These are phyloP conservation scores for Russula brevipes DNA, from an alignment of 768 basidiomycete genomes.

Conservation along the genomic window DNA sequence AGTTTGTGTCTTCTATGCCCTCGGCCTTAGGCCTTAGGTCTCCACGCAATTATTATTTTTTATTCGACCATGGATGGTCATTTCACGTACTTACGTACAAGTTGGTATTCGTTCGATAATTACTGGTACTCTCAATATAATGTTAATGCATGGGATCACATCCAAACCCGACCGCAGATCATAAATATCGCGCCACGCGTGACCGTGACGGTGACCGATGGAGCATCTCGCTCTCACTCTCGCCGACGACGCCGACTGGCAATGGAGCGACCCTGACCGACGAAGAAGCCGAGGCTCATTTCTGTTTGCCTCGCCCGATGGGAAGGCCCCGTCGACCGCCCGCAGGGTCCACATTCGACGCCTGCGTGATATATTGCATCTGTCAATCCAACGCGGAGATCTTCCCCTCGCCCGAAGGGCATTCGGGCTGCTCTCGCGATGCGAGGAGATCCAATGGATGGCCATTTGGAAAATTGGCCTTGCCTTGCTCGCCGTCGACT, in stretches of 20 bases:
- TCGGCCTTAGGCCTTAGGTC: neutral
- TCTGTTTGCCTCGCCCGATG: slow-evolving; percentile 56
- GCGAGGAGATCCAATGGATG: slow-evolving; percentile 75
- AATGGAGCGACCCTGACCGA: neutral
- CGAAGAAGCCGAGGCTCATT: slow-evolving; percentile 39
- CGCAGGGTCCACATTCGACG: slow-evolving; percentile 71
- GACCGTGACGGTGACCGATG: too few relatives aligned
- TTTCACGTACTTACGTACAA: too few relatives aligned
- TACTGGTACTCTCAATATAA: neutral
- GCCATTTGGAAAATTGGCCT: slow-evolving; percentile 66
- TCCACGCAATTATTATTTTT: neutral
- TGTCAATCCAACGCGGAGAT: slow-evolving; percentile 65
- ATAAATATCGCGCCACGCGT: neutral
- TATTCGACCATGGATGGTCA: too few relatives aligned
- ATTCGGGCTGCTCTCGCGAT: slow-evolving; percentile 70
- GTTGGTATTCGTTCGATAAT: too few relatives aligned
- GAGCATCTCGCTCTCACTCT: too few relatives aligned
- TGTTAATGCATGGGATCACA: neutral
- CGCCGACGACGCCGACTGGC: neutral
- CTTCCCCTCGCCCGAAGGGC: slow-evolving; percentile 56
- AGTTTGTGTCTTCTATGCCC: neutral
- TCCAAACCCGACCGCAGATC: neutral
- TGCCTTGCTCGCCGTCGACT: slow-evolving; percentile 41
- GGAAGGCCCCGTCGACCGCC: slow-evolving; percentile 46
- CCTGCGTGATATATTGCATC: slow-evolving; percentile 66